Conservation (phyloP, 805 yeast genomes). For the Kurtzmaniella cleridarum region DNA sequence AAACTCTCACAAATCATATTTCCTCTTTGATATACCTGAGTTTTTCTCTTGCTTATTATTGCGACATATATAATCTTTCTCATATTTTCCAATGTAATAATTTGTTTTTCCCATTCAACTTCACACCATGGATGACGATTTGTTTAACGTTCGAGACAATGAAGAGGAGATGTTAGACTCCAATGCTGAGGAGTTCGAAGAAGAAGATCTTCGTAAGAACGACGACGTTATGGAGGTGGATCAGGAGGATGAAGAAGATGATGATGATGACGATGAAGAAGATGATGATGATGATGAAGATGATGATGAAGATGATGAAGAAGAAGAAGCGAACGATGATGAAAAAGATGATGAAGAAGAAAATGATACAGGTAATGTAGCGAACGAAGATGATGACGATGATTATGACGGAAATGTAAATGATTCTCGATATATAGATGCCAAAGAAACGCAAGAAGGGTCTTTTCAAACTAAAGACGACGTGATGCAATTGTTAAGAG, state of each 20-base stretch:
- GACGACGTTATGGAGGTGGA: constrained; percentile 5
- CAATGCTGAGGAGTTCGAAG: constrained; percentile 4
- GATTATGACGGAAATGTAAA: constrained; percentile 2
- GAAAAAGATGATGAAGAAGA: constrained; percentile 7
- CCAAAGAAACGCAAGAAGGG: constrained; percentile 3
- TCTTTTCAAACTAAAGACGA: neutral
- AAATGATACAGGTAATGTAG: constrained; percentile 2
- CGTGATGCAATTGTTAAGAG: constrained; percentile 1
- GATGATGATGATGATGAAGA: constrained; percentile 1
- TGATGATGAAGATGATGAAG: constrained; percentile 2
- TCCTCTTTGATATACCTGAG: too few species aligned
- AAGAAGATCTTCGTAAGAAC: constrained; percentile 2
- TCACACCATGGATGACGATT: constrained; percentile 22
- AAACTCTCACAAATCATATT: neutral
- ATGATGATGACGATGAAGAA: neutral
- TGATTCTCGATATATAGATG: constrained; percentile 1
- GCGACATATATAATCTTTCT: neutral
- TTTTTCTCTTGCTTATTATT: too few species aligned
- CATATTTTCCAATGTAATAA: neutral
- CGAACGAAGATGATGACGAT: constrained; percentile 5
- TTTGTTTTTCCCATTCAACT: neutral
- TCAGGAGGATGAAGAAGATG: constrained; percentile 2
- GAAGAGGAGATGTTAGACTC: constrained; percentile 13
- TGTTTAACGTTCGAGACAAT: constrained; percentile 16
- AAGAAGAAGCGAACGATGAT: constrained; percentile 6